phyloP scores from a whole-genome alignment of 2,329 filamentous ascomycete genomes.

The Penicillium sp. region DNA sequence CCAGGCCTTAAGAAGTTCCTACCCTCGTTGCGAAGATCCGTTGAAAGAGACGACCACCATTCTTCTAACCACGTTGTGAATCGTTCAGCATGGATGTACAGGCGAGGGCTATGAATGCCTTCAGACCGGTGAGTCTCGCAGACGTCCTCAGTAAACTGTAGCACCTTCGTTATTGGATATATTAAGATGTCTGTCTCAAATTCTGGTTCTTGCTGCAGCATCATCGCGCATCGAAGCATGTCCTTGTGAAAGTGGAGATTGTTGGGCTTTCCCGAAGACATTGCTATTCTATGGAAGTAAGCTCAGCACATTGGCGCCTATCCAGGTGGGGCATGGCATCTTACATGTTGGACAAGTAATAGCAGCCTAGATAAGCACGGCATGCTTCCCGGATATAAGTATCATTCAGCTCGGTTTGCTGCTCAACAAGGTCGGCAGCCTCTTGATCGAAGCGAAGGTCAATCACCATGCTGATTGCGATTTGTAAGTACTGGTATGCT shows the following conservation, averaged over 20 bases:
- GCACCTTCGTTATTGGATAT: constrained; percentile 20
- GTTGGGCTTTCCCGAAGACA: constrained; percentile 17
- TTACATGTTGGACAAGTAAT: neutral
- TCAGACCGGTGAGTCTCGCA: constrained; percentile 16
- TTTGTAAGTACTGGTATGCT: constrained; percentile 21
- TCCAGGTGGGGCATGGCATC: neutral
- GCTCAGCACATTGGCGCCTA: neutral
- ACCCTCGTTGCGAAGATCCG: constrained; percentile 15
- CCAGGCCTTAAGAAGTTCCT: neutral
- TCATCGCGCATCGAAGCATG: constrained; percentile 23
- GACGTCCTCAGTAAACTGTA: constrained; percentile 22
- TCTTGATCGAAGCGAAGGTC: constrained; percentile 21
- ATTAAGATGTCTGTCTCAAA: constrained; percentile 26
- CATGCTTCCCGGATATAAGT: neutral
- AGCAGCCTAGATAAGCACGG: neutral
- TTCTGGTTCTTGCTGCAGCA: constrained; percentile 19
- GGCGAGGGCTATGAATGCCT: constrained; percentile 8
- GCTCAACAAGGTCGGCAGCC: constrained; percentile 9
- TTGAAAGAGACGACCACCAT: constrained; percentile 18
- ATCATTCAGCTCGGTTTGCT: constrained; percentile 8
- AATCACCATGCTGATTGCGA: constrained; percentile 23
- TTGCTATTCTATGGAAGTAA: constrained; percentile 12
- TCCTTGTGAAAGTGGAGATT: constrained; percentile 13
- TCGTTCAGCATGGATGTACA: constrained; percentile 18
- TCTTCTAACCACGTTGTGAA: constrained; percentile 18